phyloP scores from a whole-genome alignment of 352 stramenopile species.

The Pythium utonaiense region DNA sequence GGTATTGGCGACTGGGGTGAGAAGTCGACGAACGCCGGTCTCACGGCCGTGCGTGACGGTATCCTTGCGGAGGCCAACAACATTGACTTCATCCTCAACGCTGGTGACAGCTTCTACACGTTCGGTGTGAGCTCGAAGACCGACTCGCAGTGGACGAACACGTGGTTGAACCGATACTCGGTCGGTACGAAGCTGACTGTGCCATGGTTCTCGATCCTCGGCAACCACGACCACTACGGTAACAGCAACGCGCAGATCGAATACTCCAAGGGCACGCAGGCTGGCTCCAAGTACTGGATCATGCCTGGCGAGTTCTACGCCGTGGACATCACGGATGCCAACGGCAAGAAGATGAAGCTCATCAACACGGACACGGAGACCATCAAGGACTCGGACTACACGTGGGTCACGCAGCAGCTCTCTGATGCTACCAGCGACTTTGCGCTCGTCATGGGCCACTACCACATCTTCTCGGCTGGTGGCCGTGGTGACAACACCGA shows the following conservation, averaged over 20 bases:
- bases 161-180: conserved; percentile 21
- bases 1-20: conserved; percentile 25
- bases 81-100: conserved; percentile 25
- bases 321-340: conserved; percentile 19
- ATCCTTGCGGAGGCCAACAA: conserved; percentile 16
- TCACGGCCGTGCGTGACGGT: conserved; percentile 19
- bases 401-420: conserved; percentile 20
- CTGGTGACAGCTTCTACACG: conserved; percentile 28
- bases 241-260: conserved; percentile 26
- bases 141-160: conserved; percentile 23
- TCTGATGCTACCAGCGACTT: conserved; percentile 13
- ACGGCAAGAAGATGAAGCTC: conserved; percentile 24
- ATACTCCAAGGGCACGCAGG: conserved; percentile 22
- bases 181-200: conserved; percentile 21
- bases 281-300: conserved; percentile 28
- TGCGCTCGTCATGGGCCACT: conserved; percentile 21
- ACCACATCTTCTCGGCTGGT: conserved; percentile 25
- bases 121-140: conserved; percentile 17
- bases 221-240: conserved; percentile 29
- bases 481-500: conserved; percentile 15
- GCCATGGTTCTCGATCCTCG: conserved; percentile 25
- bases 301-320: conserved; percentile 24
- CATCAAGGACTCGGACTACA: conserved; percentile 22
- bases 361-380: conserved; percentile 24
- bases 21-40: conserved; percentile 14